These are phyloP conservation scores for Earliella scabrosa DNA, from an alignment of 1,284 basidiomycete genomes.

Conservation along the genomic window DNA sequence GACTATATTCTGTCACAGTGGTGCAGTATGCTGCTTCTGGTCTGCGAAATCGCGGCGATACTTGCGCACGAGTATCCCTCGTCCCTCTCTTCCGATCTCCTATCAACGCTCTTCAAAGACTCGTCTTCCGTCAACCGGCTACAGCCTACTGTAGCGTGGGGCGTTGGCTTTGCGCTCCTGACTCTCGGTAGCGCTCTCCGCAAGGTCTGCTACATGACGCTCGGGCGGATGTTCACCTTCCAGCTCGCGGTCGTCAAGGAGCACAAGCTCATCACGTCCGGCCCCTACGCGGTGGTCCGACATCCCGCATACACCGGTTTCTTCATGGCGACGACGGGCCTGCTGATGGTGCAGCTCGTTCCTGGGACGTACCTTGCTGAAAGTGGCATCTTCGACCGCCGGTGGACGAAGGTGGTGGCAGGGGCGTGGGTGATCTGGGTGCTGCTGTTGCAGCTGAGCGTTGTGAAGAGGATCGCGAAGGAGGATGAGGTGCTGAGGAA, in stretches of 20 bases:
- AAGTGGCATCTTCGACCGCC: neutral
- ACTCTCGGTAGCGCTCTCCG: slow-evolving; percentile 4
- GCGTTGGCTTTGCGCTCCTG: slow-evolving; percentile 1
- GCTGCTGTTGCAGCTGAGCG: neutral
- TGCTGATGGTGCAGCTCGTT: neutral
- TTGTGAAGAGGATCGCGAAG: neutral
- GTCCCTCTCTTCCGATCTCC: neutral
- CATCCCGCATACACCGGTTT: slow-evolving; percentile 10
- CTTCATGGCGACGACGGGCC: neutral
- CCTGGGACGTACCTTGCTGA: slow-evolving; percentile 3
- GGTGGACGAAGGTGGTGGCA: neutral
- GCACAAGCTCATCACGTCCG: slow-evolving; percentile 22
- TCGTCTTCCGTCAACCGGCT: neutral
- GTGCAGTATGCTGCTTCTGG: neutral
- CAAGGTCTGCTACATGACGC: slow-evolving; percentile 13
- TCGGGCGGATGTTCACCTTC: slow-evolving; percentile 23
- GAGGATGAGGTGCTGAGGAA: slow-evolving; percentile 19
- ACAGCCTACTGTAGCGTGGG: neutral
- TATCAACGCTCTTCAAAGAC: slow-evolving; percentile 1
- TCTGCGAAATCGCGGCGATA: slow-evolving; percentile 4
- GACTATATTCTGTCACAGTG: neutral
- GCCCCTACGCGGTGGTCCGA: slow-evolving; percentile 24
- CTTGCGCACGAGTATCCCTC: slow-evolving; percentile 3
- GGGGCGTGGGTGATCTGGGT: neutral
- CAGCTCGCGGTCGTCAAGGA: slow-evolving; percentile 15